phyloP scores from a whole-genome alignment of 2,329 filamentous ascomycete species.

The Drechslera avenae region DNA sequence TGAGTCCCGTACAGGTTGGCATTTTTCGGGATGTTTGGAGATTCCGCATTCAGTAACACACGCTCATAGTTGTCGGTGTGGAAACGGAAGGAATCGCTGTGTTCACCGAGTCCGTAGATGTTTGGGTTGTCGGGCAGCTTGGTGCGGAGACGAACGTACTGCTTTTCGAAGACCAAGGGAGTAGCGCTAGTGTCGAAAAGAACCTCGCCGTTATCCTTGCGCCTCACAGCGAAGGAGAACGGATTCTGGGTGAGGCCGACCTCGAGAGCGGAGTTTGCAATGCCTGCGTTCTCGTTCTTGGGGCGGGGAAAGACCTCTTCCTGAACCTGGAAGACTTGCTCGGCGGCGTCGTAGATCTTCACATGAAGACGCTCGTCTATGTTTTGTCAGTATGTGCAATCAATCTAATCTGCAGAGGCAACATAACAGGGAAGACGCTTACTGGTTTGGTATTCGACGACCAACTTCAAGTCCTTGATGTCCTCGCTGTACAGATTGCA shows the following conservation, averaged over 20 bases:
- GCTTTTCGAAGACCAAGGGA: slow-evolving; percentile 74
- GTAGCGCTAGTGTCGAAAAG: slow-evolving; percentile 73
- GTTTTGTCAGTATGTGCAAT: slow-evolving; percentile 14
- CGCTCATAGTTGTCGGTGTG: slow-evolving; percentile 71
- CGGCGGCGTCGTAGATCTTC: slow-evolving; percentile 71
- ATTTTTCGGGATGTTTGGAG: slow-evolving; percentile 63
- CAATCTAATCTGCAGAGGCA: not conserved
- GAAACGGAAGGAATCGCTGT: slow-evolving; percentile 72
- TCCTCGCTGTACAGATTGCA: slow-evolving; percentile 67
- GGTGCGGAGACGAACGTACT: slow-evolving; percentile 76
- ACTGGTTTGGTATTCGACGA: slow-evolving; percentile 67
- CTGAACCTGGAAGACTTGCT: slow-evolving; percentile 76
- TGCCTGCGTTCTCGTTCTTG: slow-evolving; percentile 40
- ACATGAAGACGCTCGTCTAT: slow-evolving; percentile 72
- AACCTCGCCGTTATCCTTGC: slow-evolving; percentile 61
- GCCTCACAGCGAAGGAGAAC: slow-evolving; percentile 70
- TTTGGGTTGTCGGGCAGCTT: slow-evolving; percentile 70
- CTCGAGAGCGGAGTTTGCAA: slow-evolving; percentile 54
- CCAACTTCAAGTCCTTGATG: slow-evolving; percentile 60
- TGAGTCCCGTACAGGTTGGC: slow-evolving; percentile 75
- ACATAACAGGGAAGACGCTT: slow-evolving; percentile 18
- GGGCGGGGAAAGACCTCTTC: slow-evolving; percentile 70
- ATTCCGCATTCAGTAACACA: slow-evolving; percentile 72
- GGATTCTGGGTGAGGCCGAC: slow-evolving; percentile 63
- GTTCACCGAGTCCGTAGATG: slow-evolving; percentile 80